Evolutionary conservation across 1,284 basidiomycete genomes (phyloP).

Genomic region (Boletus mariae): DNA sequence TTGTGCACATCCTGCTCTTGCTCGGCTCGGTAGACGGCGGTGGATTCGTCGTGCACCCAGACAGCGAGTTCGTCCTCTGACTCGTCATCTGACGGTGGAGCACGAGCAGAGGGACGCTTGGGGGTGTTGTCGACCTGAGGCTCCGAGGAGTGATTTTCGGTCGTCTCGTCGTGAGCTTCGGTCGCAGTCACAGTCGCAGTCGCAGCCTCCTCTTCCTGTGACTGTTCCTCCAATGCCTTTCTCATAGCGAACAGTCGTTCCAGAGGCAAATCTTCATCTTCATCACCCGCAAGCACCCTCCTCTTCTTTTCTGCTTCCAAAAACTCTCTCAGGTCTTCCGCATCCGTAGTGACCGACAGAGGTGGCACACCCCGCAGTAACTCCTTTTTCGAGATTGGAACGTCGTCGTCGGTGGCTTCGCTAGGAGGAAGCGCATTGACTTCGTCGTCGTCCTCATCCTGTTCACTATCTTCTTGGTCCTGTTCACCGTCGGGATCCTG

Average conservation of each 20-base stretch:
- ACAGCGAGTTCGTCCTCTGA: conserved; percentile 47
- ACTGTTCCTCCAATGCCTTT: conserved; percentile 16
- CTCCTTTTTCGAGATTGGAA: conserved; percentile 29
- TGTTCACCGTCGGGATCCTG: conserved; percentile 30
- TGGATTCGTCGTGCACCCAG: conserved; percentile 41
- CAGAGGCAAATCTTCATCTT: conserved; percentile 29
- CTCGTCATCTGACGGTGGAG: conserved; percentile 22
- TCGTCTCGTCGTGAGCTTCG: conserved; percentile 4
- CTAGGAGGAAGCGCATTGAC: conserved; percentile 21
- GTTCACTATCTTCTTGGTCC: conserved; percentile 28
- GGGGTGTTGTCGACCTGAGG: conserved; percentile 16
- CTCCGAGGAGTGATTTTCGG: conserved; percentile 30
- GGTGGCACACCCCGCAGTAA: conserved; percentile 40
- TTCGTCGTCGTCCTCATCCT: conserved; percentile 32
- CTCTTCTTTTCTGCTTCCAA: conserved; percentile 56
- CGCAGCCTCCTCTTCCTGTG: conserved; percentile 22
- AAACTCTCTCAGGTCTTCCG: conserved; percentile 61
- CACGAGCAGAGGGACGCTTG: conserved; percentile 10
- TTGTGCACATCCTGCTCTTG: conserved; percentile 4
- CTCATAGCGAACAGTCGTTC: conserved; percentile 16
- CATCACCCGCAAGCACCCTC: conserved; percentile 45
- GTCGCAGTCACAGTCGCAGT: background rate
- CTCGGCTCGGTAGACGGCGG: conserved; percentile 25
- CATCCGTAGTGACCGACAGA: conserved; percentile 45
- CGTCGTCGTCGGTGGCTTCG: conserved; percentile 28